Percentiles rank a stretch among this genome's conserved stretches.
Evolutionary conservation across 352 stramenopile genomes (phyloP).

Genomic region (Globisporangium nunn): DNA sequence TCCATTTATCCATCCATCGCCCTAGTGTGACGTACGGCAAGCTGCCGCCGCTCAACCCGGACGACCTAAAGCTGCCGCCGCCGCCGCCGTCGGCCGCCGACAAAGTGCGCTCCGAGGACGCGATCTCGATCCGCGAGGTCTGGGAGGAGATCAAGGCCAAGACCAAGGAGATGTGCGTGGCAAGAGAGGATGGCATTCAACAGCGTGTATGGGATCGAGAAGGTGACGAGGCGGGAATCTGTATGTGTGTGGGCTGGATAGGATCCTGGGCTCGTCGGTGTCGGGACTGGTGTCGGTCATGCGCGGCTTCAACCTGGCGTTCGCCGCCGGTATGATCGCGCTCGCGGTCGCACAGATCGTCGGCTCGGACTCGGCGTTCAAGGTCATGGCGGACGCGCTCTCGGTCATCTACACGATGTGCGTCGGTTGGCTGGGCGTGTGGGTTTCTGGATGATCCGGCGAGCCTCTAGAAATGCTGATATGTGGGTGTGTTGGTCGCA

Average conservation of each 20-base stretch:
- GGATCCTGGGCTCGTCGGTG: constrained; percentile 76
- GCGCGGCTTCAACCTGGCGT: constrained; percentile 66
- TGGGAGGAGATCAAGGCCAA: constrained; percentile 83
- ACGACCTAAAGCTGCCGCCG: constrained; percentile 78
- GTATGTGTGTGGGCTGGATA: constrained; percentile 9
- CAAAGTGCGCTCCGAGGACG: constrained; percentile 54
- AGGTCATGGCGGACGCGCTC: constrained; percentile 64
- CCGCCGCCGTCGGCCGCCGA: constrained; percentile 67
- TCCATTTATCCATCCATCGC: constrained; percentile 12
- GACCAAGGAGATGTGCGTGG: constrained; percentile 62
- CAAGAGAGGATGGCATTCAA: no score
- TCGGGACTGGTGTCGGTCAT: constrained; percentile 72
- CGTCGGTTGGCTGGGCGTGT: constrained; percentile 2
- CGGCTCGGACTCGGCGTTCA: constrained; percentile 56
- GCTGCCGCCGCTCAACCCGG: constrained; percentile 74
- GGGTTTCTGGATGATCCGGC: no score
- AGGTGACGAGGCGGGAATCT: neutral
- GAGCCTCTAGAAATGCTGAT: no score
- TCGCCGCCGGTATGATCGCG: constrained; percentile 70
- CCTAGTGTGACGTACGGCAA: constrained; percentile 63
- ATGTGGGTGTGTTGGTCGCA: constrained; percentile 6
- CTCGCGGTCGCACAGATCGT: constrained; percentile 67
- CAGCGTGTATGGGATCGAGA: neutral
- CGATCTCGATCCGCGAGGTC: constrained; percentile 80
- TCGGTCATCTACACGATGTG: constrained; percentile 87